Conservation (phyloP, 169 alveolate genomes). For the Perkinsus marinus region DNA sequence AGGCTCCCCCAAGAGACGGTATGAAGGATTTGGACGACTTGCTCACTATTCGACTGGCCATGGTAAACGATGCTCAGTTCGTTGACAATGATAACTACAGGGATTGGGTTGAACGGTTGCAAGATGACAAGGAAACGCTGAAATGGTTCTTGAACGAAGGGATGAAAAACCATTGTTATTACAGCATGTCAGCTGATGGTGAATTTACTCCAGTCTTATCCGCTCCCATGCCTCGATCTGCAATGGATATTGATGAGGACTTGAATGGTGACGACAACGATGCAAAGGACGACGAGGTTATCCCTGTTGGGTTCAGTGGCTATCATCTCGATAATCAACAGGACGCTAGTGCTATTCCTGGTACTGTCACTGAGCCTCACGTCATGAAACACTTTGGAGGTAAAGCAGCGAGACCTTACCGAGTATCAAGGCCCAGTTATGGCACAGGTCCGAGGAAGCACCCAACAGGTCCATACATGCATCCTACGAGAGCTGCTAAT, state of each 20-base stretch:
- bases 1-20: neutral
- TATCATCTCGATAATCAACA: neutral
- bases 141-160: neutral
- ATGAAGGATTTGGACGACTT: neutral
- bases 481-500: neutral
- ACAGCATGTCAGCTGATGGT: neutral
- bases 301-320: neutral
- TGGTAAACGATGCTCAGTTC: neutral
- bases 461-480: neutral
- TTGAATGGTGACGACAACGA: neutral
- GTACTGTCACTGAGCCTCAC: neutral
- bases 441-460: neutral
- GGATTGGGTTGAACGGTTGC: neutral
- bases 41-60: neutral
- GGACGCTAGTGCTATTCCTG: neutral
- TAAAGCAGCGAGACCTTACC: neutral
- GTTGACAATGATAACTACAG: neutral
- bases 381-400: neutral
- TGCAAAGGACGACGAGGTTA: neutral
- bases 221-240: neutral
- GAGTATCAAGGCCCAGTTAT: neutral
- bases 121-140: neutral
- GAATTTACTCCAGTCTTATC: neutral
- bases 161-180: neutral
- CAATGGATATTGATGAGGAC: neutral